phyloP scores from a whole-genome alignment of 202 grass and related monocot genomes.

The Saccharum hybrid region DNA sequence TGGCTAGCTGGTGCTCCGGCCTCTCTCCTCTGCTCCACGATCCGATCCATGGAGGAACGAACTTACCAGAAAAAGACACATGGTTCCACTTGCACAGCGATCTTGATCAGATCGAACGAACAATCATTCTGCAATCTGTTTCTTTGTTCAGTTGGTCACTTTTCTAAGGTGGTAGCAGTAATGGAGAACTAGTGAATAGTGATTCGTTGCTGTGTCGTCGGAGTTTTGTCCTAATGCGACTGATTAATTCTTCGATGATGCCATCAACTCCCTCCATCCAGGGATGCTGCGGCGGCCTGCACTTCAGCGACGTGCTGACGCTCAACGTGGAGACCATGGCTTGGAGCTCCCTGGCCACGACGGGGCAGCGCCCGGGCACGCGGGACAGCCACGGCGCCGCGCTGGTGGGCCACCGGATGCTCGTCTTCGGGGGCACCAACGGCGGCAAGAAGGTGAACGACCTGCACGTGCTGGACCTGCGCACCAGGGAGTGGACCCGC shows the following conservation, averaged over 20 bases:
- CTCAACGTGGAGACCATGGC: constrained; percentile 85
- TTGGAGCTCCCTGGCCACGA: constrained; percentile 79
- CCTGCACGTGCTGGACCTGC: constrained; percentile 76
- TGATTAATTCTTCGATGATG: too few species aligned
- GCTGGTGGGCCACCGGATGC: constrained; percentile 80
- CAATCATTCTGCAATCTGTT: background rate
- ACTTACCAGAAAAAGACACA: background rate
- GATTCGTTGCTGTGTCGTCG: too few species aligned
- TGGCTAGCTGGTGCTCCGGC: too few species aligned
- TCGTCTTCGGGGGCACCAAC: constrained; percentile 90
- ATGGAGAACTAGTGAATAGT: too few species aligned
- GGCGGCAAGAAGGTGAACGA: constrained; percentile 91
- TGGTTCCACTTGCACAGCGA: background rate
- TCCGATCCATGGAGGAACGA: background rate
- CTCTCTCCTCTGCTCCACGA: background rate
- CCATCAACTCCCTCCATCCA: background rate
- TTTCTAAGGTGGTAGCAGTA: background rate
- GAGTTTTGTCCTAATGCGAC: too few species aligned
- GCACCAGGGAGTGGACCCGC: constrained; percentile 75
- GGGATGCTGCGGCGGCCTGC: constrained; percentile 95
- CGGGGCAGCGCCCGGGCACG: constrained; percentile 73
- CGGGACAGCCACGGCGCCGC: constrained; percentile 81
- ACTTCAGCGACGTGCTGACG: constrained; percentile 85
- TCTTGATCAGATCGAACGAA: background rate
- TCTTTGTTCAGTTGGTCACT: constrained; percentile 7